These are phyloP conservation scores for Niebla homalea DNA, from an alignment of 495 filamentous ascomycete genomes.

Conservation along the genomic window DNA sequence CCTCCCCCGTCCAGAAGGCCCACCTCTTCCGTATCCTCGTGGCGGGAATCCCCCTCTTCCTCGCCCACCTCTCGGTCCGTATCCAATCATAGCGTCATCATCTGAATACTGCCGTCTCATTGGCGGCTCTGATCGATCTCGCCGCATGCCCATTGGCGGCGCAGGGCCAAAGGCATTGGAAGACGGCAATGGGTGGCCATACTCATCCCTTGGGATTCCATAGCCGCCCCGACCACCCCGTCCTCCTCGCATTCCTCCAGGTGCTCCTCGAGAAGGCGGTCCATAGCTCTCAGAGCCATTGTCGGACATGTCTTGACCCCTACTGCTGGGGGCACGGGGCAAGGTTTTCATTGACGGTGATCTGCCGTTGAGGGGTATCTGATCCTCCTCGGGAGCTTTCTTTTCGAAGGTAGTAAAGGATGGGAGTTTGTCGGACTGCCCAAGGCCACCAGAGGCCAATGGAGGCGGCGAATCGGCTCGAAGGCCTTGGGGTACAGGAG, in stretches of 20 bases:
- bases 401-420: slow-evolving; percentile 73
- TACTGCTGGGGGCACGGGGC: slow-evolving; percentile 17
- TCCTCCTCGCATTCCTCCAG: slow-evolving; percentile 12
- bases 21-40: slow-evolving; percentile 47
- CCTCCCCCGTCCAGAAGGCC: slow-evolving; percentile 26
- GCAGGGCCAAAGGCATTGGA: slow-evolving; percentile 29
- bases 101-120: slow-evolving; percentile 49
- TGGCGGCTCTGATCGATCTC: slow-evolving; percentile 31
- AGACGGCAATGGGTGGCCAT: slow-evolving; percentile 49
- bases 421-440: slow-evolving; percentile 45
- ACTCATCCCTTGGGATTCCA: slow-evolving; percentile 47
- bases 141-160: slow-evolving; percentile 23
- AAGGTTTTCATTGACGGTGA: slow-evolving; percentile 28
- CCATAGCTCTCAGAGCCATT: slow-evolving; percentile 9
- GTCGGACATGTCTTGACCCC: slow-evolving; percentile 14
- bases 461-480: slow-evolving; percentile 35
- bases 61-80: slow-evolving; percentile 38
- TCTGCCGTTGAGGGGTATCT: slow-evolving; percentile 62
- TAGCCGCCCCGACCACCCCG: slow-evolving; percentile 18
- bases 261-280: slow-evolving; percentile 11
- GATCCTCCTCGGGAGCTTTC: slow-evolving; percentile 54
- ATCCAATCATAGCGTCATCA: slow-evolving; percentile 44
- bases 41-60: slow-evolving; percentile 39
- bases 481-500: slow-evolving; percentile 29
- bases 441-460: slow-evolving; percentile 38